Evolutionary conservation across 208 protist genomes (phyloP).

Genomic region (Acanthamoeba castellanii): DNA sequence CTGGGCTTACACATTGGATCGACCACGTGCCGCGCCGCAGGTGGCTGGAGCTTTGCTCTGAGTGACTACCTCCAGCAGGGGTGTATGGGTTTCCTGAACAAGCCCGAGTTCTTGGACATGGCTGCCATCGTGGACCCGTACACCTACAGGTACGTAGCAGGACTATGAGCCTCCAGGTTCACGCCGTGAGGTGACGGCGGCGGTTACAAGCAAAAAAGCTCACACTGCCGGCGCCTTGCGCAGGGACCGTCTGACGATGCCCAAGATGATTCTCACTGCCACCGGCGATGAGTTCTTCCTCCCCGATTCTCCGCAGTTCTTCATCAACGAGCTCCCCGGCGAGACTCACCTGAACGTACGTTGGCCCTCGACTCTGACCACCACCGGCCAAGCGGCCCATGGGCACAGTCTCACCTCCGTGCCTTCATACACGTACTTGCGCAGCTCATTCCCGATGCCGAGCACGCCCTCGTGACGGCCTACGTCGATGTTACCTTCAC

Average conservation of each 20-base stretch:
- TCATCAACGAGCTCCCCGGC: slow-evolving; percentile 70
- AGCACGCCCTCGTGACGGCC: slow-evolving; percentile 23
- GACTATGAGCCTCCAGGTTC: background rate
- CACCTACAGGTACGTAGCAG: slow-evolving; percentile 1
- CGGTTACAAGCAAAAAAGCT: background rate
- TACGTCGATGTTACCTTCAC: slow-evolving; percentile 19
- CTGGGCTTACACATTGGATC: no score
- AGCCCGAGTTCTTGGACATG: slow-evolving; percentile 62
- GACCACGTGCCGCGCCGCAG: background rate
- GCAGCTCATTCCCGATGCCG: slow-evolving; percentile 52
- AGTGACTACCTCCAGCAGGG: slow-evolving; percentile 63
- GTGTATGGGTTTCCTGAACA: slow-evolving; percentile 74
- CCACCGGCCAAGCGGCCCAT: background rate
- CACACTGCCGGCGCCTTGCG: background rate
- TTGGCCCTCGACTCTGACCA: background rate
- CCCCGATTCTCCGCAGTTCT: slow-evolving; percentile 76
- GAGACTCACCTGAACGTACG: slow-evolving; percentile 76
- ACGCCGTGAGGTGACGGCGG: background rate
- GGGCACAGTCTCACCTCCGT: no score
- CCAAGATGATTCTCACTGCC: slow-evolving; percentile 58
- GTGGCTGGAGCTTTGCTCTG: slow-evolving; percentile 74
- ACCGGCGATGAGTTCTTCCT: slow-evolving; percentile 83
- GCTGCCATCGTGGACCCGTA: slow-evolving; percentile 59
- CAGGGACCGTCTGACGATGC: slow-evolving; percentile 55
- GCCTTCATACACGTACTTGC: background rate